Evolutionary conservation across 225 moss, liverwort and hornwort species (phyloP), one percentile per base, ranked within the genome.

Genomic region (Lunularia cruciata): DNA sequence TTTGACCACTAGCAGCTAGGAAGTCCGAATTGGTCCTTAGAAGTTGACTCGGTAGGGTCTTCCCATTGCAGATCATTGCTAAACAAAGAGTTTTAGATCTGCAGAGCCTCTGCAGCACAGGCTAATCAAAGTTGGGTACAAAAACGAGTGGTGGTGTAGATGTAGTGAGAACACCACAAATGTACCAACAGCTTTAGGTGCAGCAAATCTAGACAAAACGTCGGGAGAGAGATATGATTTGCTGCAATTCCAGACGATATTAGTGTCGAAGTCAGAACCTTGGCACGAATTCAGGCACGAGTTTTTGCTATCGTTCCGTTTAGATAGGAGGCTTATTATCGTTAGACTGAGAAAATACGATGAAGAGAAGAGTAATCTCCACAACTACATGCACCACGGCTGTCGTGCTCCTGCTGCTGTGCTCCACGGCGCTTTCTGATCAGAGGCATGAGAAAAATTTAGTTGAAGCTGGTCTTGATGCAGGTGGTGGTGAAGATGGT

Each of bases 301-400:
- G 32, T 10, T 12, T 31, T 60, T 23, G 23, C 23, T 10, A 23
- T 36, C 12, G 13, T 61, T 20, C 38, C 1, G 8, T 40, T 39
- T 10, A 19, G n/a, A 5, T 61, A 33, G n/a, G 20, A 35, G 20
- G 3, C 34, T 19, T 58, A 3, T 60, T 31, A 39, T 39, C 22
- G 18, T 38, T 37, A 23, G 28, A n/a, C n/a, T n/a, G 4, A 61
- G 13, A 25, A 1, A 10, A 12, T 37, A 60, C 38, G 38, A 61
- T 61, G 61, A 61, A 26, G 61, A 61, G 61, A 38, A 60, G 60
- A 40, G n/a, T 23, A 12, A 25, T n/a, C 14, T 23, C 61, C 8
- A 20, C 20, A 20, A 38, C 40, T 25, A 39, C 39, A 26, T 61
- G 61, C 39, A 23, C 27, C 39, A 39, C 40, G 8, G 23, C 23